phyloP scores from a whole-genome alignment of 192 early-diverging fungal species.

The Nowakowskiella sp. region DNA sequence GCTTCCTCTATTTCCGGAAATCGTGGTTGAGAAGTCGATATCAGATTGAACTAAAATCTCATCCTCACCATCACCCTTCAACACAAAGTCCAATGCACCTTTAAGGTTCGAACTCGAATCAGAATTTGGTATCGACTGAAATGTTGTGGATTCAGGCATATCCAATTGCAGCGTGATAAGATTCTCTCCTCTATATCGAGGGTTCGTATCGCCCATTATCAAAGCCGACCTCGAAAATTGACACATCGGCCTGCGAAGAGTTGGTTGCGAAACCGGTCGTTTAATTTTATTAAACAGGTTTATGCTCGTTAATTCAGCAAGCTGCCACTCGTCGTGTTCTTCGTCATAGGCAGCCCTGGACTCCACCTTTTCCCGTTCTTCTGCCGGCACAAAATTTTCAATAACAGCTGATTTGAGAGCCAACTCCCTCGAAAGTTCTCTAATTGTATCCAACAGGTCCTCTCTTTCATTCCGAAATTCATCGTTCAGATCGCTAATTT shows the following conservation, averaged over 20 bases:
- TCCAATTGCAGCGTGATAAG: slow-evolving; percentile 42
- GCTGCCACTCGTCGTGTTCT: slow-evolving; percentile 46
- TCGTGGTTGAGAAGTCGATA: no score
- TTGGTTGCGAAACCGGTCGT: slow-evolving; percentile 26
- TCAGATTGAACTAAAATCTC: no score
- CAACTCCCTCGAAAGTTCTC: slow-evolving; percentile 49
- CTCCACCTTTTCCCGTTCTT: slow-evolving; percentile 45
- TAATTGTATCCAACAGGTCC: slow-evolving; percentile 51
- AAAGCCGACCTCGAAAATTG: slow-evolving; percentile 42
- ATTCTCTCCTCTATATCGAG: slow-evolving; percentile 38
- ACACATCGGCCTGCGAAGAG: slow-evolving; percentile 35
- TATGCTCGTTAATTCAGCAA: slow-evolving; percentile 27
- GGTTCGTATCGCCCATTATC: slow-evolving; percentile 26
- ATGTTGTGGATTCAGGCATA: slow-evolving; percentile 35
- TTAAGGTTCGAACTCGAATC: no score
- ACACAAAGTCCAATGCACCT: no score
- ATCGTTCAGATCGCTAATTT: slow-evolving; percentile 53
- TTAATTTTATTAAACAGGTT: slow-evolving; percentile 32
- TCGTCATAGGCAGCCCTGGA: slow-evolving; percentile 39
- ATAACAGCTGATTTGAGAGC: slow-evolving; percentile 45
- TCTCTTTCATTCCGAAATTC: slow-evolving; percentile 51
- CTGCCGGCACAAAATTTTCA: slow-evolving; percentile 50
- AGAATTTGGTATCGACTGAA: no score
- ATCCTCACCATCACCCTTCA: no score
- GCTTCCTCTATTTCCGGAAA: no score